These are phyloP conservation scores for Brassica nigra DNA, from an alignment of 345 rosid genomes.

Conservation along the genomic window DNA sequence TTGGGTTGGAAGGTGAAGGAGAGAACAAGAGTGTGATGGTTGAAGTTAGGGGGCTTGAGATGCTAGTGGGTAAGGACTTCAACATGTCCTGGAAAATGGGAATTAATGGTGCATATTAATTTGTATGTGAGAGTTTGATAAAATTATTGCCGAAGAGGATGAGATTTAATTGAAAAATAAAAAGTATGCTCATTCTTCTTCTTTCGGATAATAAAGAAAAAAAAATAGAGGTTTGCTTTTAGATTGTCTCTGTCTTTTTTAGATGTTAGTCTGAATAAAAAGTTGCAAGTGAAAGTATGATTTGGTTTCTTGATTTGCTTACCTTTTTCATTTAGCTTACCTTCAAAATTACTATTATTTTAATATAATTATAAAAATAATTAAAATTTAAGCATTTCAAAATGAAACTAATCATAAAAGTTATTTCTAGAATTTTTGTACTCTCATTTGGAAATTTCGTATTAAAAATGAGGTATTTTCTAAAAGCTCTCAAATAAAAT, in stretches of 20 bases:
- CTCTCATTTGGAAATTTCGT: no score
- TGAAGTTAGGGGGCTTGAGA: constrained; percentile 55
- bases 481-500: no score
- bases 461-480: no score
- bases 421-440: no score
- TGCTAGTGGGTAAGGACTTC: constrained; percentile 74
- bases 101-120: constrained; percentile 5
- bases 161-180: neutral
- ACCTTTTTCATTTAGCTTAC: no score
- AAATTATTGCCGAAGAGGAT: neutral
- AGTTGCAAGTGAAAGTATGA: neutral
- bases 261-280: neutral
- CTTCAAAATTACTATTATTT: no score
- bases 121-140: neutral
- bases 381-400: no score
- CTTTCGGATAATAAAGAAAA: neutral
- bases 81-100: constrained; percentile 70
- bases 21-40: constrained; percentile 59
- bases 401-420: no score
- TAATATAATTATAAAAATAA: no score
- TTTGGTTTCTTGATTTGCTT: neutral
- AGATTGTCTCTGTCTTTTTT: neutral
- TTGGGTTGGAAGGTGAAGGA: constrained; percentile 41
- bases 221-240: neutral
- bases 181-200: neutral